Evolutionary conservation across 225 moss, liverwort and hornwort species (phyloP).

Genomic region (Ulota crispa): DNA sequence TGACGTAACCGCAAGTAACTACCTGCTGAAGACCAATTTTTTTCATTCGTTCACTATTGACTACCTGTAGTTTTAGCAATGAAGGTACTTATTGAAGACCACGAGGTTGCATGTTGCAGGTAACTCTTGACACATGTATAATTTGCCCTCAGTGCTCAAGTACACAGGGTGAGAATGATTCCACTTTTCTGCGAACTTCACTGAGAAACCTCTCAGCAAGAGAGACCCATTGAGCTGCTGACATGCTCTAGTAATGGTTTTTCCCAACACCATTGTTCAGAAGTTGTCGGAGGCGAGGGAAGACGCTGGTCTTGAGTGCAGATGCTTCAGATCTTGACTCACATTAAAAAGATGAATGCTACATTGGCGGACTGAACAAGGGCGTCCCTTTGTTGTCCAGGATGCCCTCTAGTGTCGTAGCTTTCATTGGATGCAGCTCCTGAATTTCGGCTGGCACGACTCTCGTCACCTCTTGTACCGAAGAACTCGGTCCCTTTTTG

Average conservation of each 20-base stretch:
- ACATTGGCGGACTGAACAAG: no score
- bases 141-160: neutral
- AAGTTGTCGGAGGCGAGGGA: neutral
- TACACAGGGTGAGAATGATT: neutral
- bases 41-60: neutral
- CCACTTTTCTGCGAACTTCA: neutral
- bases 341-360: neutral
- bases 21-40: neutral
- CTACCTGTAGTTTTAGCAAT: neutral
- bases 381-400: neutral
- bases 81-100: neutral
- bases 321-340: neutral
- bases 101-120: neutral
- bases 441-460: neutral
- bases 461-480: neutral
- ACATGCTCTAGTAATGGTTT: no score
- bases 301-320: neutral
- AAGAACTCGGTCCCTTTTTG: neutral
- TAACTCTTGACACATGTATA: neutral
- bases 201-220: neutral
- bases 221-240: no score
- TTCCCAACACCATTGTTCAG: neutral
- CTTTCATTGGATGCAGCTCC: neutral
- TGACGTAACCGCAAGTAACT: constrained; percentile 3
- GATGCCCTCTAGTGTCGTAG: neutral